Percentiles rank a stretch among this genome's conserved stretches.
Evolutionary conservation across 2,329 filamentous ascomycete species (phyloP).

Genomic region (Stemphylium beticola): DNA sequence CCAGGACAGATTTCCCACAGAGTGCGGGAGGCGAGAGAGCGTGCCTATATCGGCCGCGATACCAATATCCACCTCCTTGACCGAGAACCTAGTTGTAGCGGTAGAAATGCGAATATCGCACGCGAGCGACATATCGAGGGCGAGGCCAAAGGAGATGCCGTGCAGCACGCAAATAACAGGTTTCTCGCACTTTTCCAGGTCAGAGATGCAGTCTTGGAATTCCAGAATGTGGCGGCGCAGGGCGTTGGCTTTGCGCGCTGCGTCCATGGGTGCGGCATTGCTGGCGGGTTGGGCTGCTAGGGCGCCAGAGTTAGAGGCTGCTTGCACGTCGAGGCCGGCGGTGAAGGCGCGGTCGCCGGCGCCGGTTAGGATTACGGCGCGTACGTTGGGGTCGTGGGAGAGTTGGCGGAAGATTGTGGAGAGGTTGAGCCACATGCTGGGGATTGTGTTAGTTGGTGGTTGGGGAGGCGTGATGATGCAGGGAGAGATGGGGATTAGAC

Average conservation of each 20-base stretch:
- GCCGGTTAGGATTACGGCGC: slow-evolving; percentile 79
- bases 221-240: slow-evolving; percentile 72
- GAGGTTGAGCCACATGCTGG: slow-evolving; percentile 83
- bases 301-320: slow-evolving; percentile 63
- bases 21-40: slow-evolving; percentile 73
- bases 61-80: slow-evolving; percentile 85
- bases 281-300: slow-evolving; percentile 41
- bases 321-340: slow-evolving; percentile 80
- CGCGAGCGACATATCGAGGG: slow-evolving; percentile 63
- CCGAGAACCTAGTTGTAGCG: slow-evolving; percentile 66
- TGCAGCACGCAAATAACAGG: slow-evolving; percentile 52
- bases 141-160: slow-evolving; percentile 46
- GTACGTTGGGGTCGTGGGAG: slow-evolving; percentile 73
- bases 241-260: slow-evolving; percentile 62
- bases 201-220: slow-evolving; percentile 79
- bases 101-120: slow-evolving; percentile 74
- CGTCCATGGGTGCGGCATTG: slow-evolving; percentile 54
- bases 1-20: slow-evolving; percentile 74
- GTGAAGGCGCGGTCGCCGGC: slow-evolving; percentile 86
- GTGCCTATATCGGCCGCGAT: slow-evolving; percentile 81
- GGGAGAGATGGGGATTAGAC: too few relatives aligned
- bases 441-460: background rate
- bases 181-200: slow-evolving; percentile 87
- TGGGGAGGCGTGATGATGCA: background rate
- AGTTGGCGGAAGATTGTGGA: slow-evolving; percentile 73